phyloP scores from a whole-genome alignment of 1,139 yeast genomes.

The Geotrichum citri-aurantii region DNA sequence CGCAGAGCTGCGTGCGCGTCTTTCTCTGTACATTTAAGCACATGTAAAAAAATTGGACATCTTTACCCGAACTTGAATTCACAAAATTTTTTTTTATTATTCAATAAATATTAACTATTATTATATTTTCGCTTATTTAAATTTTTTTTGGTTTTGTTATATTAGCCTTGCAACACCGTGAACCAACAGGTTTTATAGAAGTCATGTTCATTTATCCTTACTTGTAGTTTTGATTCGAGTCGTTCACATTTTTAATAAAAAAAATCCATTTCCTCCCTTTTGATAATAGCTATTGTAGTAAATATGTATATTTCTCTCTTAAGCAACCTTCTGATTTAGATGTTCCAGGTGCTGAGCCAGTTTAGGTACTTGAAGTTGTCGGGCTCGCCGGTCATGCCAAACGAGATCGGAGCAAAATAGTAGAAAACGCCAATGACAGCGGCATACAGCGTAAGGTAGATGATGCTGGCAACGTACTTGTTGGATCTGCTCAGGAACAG shows the following conservation, averaged over 20 bases:
- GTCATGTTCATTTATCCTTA: no score
- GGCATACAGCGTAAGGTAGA: conserved; percentile 43
- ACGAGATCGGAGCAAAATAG: conserved; percentile 69
- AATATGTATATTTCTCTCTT: no score
- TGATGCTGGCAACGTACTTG: conserved; percentile 29
- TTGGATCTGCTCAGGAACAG: conserved; percentile 40
- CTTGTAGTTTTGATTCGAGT: no score
- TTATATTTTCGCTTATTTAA: background rate
- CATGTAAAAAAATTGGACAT: no score
- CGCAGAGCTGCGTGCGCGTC: no score
- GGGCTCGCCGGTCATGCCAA: conserved; percentile 86
- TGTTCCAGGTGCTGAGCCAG: conserved; percentile 72
- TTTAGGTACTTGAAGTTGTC: conserved; percentile 63
- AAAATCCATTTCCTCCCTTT: background rate
- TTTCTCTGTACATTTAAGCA: no score
- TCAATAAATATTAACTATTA: background rate
- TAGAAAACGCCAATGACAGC: conserved; percentile 62
- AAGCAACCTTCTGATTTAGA: no score
- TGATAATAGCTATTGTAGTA: no score
- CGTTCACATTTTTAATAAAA: no score
- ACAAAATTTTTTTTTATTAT: background rate
- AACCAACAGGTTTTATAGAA: no score
- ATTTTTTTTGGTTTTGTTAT: background rate
- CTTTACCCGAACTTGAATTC: background rate
- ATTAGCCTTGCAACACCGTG: no score